Percentiles rank a stretch among this genome's conserved stretches.
Evolutionary conservation across 2,329 filamentous ascomycete species (phyloP).

Genomic region (Torrubiellomyces zombiae): DNA sequence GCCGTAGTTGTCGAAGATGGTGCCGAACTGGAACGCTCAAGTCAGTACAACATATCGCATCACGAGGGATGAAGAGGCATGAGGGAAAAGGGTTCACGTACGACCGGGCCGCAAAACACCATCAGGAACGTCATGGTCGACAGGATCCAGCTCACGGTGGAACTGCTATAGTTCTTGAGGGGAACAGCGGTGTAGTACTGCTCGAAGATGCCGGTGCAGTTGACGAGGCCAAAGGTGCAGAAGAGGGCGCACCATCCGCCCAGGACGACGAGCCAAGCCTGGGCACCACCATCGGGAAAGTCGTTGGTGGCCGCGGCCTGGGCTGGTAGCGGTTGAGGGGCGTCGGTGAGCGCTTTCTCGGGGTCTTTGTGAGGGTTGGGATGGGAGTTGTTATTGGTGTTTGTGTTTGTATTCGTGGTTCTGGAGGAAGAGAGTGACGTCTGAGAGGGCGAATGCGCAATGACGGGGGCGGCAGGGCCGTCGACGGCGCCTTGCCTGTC

Average conservation of each 20-base stretch:
- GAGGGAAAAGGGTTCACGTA: slow-evolving; percentile 19
- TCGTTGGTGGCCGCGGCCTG: slow-evolving; percentile 4
- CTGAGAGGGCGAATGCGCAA: too few species aligned
- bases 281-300: slow-evolving; percentile 40
- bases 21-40: too few species aligned
- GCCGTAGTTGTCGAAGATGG: slow-evolving; percentile 47
- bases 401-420: too few species aligned
- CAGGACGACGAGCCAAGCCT: slow-evolving; percentile 41
- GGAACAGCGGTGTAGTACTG: slow-evolving; percentile 36
- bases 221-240: slow-evolving; percentile 27
- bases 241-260: slow-evolving; percentile 27
- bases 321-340: too few species aligned
- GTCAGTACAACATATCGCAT: too few species aligned
- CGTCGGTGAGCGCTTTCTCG: too few species aligned
- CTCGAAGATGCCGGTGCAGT: slow-evolving; percentile 38
- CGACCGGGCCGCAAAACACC: slow-evolving; percentile 30
- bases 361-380: too few species aligned
- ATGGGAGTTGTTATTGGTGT: too few species aligned
- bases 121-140: slow-evolving; percentile 33
- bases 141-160: slow-evolving; percentile 42
- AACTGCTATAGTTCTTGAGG: slow-evolving; percentile 28
- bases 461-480: too few species aligned
- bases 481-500: too few species aligned
- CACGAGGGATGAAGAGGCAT: too few species aligned
- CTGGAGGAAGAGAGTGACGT: too few species aligned